phyloP scores from a whole-genome alignment of 2,329 filamentous ascomycete species.

The Colletotrichum higginsianum region DNA sequence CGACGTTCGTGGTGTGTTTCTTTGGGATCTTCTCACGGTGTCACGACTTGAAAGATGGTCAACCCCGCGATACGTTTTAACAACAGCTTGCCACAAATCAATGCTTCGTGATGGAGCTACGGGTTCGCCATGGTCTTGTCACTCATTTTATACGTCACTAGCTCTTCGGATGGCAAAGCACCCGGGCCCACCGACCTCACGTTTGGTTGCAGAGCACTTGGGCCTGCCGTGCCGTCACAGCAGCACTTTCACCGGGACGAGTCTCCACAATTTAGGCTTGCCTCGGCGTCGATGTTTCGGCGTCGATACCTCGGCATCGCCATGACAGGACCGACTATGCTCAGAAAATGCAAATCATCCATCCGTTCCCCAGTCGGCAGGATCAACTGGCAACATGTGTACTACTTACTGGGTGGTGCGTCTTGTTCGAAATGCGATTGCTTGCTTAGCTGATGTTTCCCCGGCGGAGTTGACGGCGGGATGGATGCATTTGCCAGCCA shows the following conservation, averaged over 20 bases:
- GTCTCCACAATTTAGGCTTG: slow-evolving; percentile 36
- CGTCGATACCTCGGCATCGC: background rate
- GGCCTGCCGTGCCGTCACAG: slow-evolving; percentile 17
- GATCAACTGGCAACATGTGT: too few species aligned
- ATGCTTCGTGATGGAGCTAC: background rate
- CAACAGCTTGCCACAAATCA: background rate
- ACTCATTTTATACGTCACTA: slow-evolving; percentile 38
- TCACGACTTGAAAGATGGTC: background rate
- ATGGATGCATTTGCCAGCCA: too few species aligned
- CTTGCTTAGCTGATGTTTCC: too few species aligned
- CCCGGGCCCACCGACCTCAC: slow-evolving; percentile 35
- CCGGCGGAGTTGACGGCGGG: too few species aligned
- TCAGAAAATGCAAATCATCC: slow-evolving; percentile 9
- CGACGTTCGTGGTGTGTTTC: background rate
- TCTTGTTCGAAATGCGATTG: too few species aligned
- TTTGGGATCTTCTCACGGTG: background rate
- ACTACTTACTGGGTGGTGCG: too few species aligned
- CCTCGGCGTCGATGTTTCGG: slow-evolving; percentile 25
- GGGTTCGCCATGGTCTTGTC: slow-evolving; percentile 8
- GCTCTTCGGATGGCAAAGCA: slow-evolving; percentile 30
- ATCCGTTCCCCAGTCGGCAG: too few species aligned
- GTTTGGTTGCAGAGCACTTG: slow-evolving; percentile 30
- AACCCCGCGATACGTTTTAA: background rate
- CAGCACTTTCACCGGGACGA: slow-evolving; percentile 10
- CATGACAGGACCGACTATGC: background rate